Evolutionary conservation across 306 rosid species (phyloP).

Genomic region (Citrullus amarus): DNA sequence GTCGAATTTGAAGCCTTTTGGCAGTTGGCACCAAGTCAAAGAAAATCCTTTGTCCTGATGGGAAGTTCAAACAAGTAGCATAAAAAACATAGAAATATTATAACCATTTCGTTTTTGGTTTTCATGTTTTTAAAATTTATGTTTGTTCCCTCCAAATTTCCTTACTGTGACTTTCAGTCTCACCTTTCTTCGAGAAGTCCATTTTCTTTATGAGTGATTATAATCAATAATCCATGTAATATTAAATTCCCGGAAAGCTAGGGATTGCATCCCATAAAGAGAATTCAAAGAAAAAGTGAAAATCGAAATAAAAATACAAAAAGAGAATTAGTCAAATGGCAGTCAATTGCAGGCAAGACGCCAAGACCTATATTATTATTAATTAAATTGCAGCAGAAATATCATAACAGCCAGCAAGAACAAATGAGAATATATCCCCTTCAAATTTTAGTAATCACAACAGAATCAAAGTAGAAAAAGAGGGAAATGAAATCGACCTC

Average conservation of each 20-base stretch:
- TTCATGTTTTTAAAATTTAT: too few species aligned
- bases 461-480: background rate
- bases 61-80: background rate
- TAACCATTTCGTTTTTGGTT: too few species aligned
- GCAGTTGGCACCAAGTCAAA: background rate
- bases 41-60: background rate
- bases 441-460: background rate
- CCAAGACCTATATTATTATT: too few species aligned
- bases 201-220: background rate
- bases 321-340: background rate
- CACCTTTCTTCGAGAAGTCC: background rate
- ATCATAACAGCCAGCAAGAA: background rate
- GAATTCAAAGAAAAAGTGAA: background rate
- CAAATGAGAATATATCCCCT: background rate
- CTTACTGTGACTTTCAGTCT: too few species aligned
- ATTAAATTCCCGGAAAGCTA: background rate
- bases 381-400: background rate
- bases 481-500: constrained; percentile 37
- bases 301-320: background rate
- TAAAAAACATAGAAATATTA: background rate
- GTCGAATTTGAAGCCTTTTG: background rate
- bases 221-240: background rate
- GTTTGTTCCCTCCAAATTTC: too few species aligned
- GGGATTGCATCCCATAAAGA: background rate
- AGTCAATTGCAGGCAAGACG: background rate